Evolutionary conservation across 441 rosid genomes (phyloP).

Genomic region (Melianthus villosus): DNA sequence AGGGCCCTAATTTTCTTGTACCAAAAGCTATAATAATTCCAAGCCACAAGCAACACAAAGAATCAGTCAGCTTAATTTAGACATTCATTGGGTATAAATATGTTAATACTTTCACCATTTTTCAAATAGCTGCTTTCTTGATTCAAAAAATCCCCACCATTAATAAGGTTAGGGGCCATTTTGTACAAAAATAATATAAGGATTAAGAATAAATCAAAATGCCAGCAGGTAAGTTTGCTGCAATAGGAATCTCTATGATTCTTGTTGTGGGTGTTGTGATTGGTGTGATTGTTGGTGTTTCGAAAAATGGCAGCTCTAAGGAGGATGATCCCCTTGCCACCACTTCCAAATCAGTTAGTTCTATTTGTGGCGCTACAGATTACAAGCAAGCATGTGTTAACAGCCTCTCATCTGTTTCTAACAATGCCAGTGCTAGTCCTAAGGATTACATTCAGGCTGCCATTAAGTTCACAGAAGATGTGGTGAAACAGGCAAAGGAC

Average conservation of each 20-base stretch:
- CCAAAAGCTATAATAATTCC: too few species aligned
- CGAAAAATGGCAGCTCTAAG: background rate
- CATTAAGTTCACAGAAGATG: constrained; percentile 13
- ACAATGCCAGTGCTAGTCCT: constrained; percentile 16
- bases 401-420: constrained; percentile 10
- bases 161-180: too few species aligned
- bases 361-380: constrained; percentile 20
- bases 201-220: too few species aligned
- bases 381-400: constrained; percentile 16
- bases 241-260: constrained; percentile 10
- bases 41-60: too few species aligned
- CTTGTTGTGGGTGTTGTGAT: constrained; percentile 16
- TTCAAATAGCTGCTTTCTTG: too few species aligned
- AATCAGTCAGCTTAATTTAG: too few species aligned
- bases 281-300: constrained; percentile 9
- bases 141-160: too few species aligned
- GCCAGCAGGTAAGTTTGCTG: too few species aligned
- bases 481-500: constrained; percentile 11
- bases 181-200: too few species aligned
- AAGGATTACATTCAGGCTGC: constrained; percentile 19
- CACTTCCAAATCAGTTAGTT: constrained; percentile 18
- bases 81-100: too few species aligned
- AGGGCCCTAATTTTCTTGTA: too few species aligned
- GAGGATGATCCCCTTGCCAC: constrained; percentile 7
- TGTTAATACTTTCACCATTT: too few species aligned